Base-by-base conservation (phyloP, 495 filamentous ascomycete species). In the Pyrenula aspistea region DNA sequence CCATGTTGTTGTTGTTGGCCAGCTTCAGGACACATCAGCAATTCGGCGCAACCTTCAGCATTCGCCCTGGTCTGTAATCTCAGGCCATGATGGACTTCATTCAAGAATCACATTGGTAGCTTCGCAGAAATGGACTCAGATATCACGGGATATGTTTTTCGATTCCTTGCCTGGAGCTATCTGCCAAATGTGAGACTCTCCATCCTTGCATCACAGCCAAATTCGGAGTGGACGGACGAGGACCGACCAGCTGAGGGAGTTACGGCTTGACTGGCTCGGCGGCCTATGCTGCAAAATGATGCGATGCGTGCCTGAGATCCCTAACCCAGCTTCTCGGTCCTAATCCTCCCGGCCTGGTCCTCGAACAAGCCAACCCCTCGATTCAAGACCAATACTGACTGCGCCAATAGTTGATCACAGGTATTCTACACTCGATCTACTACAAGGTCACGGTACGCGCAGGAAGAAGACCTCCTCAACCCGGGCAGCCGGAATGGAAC, bases 381-480 rank as follows among this genome's bases (percentile, higher is more conserved):
- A 8, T 42, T 4, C 8, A 42, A 15, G 15, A 42, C 8, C 4
- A 8, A 15, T 42, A 15, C 31, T 42, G 15, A 42, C 31, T 4
- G 31, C 4, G 4, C 31, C 25, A 52, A 22, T 63, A 92, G 86
- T 79, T 94, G 64, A 86, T 82, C 21, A 91, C 89, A 55, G 82
- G 83, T 59, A 88, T 86, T 73, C 61, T 89, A 11, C 89, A 96
- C 62, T 78, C 75, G 51, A 67, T 95, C 60, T 95, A 88, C 73
- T 98, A 96, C 76, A 75, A 84, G 65, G 74, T 97, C 60, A 87
- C 88, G 19, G 92, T 95, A 62, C 91, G 93, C 61, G 93, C 90
- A 24, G 93, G 93, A 60, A 86, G 94, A 59, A 87, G 84, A 21
- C 84, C 82, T 49, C 93, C 93, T 1, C 73, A 77, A 36, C 90